A percentile compares a stretch with the other conserved stretches of the same genome.
phyloP scores from a whole-genome alignment of 2,329 filamentous ascomycete genomes.

The Epichloe sibirici region DNA sequence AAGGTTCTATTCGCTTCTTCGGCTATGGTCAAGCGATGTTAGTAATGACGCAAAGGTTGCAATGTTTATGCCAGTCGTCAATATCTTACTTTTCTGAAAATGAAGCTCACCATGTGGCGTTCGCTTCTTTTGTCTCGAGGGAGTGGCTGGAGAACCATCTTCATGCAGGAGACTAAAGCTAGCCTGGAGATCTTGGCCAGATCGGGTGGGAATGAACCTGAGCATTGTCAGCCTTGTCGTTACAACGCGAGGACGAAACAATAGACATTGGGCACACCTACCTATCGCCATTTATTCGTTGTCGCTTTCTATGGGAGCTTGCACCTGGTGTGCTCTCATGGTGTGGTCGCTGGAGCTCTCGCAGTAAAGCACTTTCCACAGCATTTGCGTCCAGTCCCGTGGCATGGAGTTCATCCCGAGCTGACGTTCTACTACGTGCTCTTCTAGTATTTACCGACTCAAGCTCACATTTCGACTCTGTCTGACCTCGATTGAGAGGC shows the following conservation, averaged over 20 bases:
- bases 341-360: conserved; percentile 38
- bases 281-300: conserved; percentile 50
- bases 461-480: conserved; percentile 29
- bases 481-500: conserved; percentile 28
- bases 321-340: conserved; percentile 40
- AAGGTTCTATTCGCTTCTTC: conserved; percentile 94
- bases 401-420: conserved; percentile 23
- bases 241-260: not conserved
- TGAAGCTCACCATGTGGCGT: conserved; percentile 82
- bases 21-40: conserved; percentile 30
- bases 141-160: conserved; percentile 83
- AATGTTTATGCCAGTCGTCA: not conserved
- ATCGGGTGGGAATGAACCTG: conserved; percentile 90
- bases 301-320: conserved; percentile 46
- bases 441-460: conserved; percentile 22
- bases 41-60: not conserved
- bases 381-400: conserved; percentile 35
- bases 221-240: conserved; percentile 12
- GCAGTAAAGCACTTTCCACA: conserved; percentile 37
- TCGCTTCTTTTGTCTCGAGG: conserved; percentile 73
- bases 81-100: conserved; percentile 71
- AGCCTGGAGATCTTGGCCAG: conserved; percentile 84
- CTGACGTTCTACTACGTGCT: conserved; percentile 22
- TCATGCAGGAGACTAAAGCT: conserved; percentile 88
- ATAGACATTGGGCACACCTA: conserved; percentile 19